Base-by-base conservation (phyloP, 345 rosid genomes). In the Eucalyptus lansdowneana region DNA sequence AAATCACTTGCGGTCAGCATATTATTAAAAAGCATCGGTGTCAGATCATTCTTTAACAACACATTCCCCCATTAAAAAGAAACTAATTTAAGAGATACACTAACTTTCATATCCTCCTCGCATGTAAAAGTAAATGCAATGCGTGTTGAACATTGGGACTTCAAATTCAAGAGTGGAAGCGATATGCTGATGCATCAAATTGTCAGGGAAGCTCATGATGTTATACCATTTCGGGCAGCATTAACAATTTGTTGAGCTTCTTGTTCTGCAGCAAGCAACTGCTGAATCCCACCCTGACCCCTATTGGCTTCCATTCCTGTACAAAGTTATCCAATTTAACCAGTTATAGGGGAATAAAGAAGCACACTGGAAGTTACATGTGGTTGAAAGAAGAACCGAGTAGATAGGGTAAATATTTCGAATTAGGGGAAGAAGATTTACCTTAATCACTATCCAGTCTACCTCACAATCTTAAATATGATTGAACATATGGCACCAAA, bases 231-330 rank as follows among this genome's bases (percentile, higher is more conserved):
- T 90, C 98, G 92, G 9, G 99, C 96, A 90, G 95, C 93, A 90
- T 93, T 94, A 91, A 96, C 97, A 92, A 96, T 96, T 91, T 94
- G 98, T 89, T 96, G 99, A 91, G 98, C 97, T 91, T 97, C 99
- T 91, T 94, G 97, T 83, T 97, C 98, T 50, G 98, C 98, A 92
- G 99, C 95, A 89, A 97, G 97, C 94, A 97, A 90, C 88, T 94
- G 98, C 90, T 96, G 98, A 91, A 97, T 97, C 88, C 98, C 98
- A 88, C 96, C 94, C 88, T 95, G 97, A 90, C 97, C 94, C 90
- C 98, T 94, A 91, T 37, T 91, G 37, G 94, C 72, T n/a, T 94
- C 97, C 98, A 97, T 97, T 49, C 89, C 80, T 37, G 54, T 45
- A 62, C 54, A 62, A 29, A 54, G 87, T 34, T 34, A 86, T 86